Conservation (phyloP, 192 early-diverging fungal species). For the Chytriomyces hyalinus region DNA sequence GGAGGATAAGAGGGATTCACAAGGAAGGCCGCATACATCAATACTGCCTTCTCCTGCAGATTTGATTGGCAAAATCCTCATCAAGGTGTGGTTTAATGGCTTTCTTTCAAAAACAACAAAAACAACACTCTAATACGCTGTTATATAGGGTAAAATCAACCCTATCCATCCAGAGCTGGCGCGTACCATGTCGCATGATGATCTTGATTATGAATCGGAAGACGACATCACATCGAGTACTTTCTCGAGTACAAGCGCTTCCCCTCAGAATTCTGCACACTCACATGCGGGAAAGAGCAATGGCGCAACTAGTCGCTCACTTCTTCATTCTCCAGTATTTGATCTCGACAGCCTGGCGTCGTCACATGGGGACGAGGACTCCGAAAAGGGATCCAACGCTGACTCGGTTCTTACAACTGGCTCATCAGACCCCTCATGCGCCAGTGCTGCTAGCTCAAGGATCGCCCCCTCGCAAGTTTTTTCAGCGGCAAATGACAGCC, state of each 20-base stretch:
- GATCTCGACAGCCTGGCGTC: too few relatives aligned
- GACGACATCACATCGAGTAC: conserved; percentile 32
- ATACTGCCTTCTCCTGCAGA: conserved; percentile 73
- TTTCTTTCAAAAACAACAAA: neutral
- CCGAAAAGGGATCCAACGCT: too few relatives aligned
- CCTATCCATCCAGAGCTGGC: conserved; percentile 14
- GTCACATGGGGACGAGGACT: too few relatives aligned
- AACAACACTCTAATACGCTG: neutral
- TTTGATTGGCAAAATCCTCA: conserved; percentile 71
- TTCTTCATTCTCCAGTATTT: too few relatives aligned
- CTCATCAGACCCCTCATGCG: too few relatives aligned
- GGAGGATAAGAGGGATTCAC: neutral
- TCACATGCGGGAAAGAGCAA: too few relatives aligned
- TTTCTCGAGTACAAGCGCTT: neutral
- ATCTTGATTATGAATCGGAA: conserved; percentile 43
- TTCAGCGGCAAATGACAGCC: too few relatives aligned
- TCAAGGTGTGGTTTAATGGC: conserved; percentile 60
- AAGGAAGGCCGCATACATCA: conserved; percentile 17
- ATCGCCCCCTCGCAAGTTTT: too few relatives aligned
- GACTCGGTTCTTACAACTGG: too few relatives aligned
- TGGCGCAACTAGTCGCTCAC: too few relatives aligned
- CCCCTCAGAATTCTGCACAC: neutral
- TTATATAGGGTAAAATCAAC: conserved; percentile 34
- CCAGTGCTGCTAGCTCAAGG: too few relatives aligned
- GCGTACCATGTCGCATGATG: conserved; percentile 27